Evolutionary conservation across 768 basidiomycete species (phyloP).

Genomic region (Amanita molliuscula): DNA sequence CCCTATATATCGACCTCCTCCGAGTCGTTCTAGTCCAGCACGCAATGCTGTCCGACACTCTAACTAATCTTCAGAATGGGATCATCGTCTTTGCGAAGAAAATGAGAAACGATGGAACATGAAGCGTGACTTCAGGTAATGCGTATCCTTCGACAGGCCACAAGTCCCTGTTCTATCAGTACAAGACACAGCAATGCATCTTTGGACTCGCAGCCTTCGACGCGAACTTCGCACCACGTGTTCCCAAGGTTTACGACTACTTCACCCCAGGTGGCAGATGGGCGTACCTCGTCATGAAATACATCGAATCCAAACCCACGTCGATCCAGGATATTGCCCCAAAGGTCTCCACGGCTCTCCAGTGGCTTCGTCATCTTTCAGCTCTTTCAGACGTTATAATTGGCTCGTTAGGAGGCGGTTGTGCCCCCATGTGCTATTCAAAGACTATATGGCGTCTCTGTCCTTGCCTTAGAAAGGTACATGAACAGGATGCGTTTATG

Average conservation of each 20-base stretch:
- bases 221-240: conserved; percentile 14
- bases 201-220: conserved; percentile 9
- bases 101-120: too few species aligned
- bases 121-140: neutral
- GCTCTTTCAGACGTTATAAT: conserved; percentile 11
- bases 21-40: too few species aligned
- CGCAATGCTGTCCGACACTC: too few species aligned
- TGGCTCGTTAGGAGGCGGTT: conserved; percentile 8
- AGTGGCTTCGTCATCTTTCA: conserved; percentile 16
- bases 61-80: too few species aligned
- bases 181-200: conserved; percentile 14
- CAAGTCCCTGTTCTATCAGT: conserved; percentile 7
- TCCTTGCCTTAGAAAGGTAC: too few species aligned
- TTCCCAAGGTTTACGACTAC: conserved; percentile 14
- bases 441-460: too few species aligned
- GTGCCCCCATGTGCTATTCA: conserved; percentile 7
- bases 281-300: conserved; percentile 19
- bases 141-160: neutral
- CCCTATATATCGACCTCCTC: too few species aligned
- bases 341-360: conserved; percentile 13
- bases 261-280: conserved; percentile 8
- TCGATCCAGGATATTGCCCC: conserved; percentile 8
- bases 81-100: too few species aligned
- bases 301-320: conserved; percentile 11
- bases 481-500: conserved; percentile 7